These are phyloP conservation scores for Nicotiana tabacum DNA, from an alignment of 257 asterid species.

Conservation along the genomic window DNA sequence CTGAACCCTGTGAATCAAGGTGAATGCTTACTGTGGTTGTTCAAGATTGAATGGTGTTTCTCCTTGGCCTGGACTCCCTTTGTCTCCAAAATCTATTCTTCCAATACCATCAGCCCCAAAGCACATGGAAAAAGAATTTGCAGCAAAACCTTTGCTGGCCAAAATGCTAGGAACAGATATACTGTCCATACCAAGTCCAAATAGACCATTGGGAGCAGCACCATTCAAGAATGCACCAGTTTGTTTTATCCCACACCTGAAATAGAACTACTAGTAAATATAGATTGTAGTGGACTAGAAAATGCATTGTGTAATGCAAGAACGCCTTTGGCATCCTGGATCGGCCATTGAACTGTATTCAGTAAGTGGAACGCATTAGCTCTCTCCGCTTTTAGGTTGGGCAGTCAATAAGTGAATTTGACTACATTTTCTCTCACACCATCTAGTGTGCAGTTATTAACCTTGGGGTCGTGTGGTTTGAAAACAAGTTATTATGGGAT, in stretches of 20 bases:
- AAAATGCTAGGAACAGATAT: constrained; percentile 72
- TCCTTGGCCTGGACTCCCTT: constrained; percentile 56
- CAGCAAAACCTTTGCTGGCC: constrained; percentile 65
- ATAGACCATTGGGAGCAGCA: constrained; percentile 86
- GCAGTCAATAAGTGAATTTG: no score
- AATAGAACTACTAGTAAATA: not conserved
- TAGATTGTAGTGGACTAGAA: not conserved
- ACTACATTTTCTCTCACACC: not conserved
- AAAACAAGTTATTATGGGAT: no score
- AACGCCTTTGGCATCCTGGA: not conserved
- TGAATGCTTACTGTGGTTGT: constrained; percentile 45
- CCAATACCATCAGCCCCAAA: constrained; percentile 74
- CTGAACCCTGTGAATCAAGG: not conserved
- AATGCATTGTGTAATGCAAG: not conserved
- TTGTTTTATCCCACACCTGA: constrained; percentile 84
- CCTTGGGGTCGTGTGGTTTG: no score
- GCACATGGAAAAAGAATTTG: constrained; percentile 93
- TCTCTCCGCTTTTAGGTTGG: not conserved
- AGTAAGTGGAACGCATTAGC: not conserved
- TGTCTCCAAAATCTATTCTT: constrained; percentile 83
- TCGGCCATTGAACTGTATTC: not conserved
- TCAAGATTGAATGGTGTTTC: constrained; percentile 61
- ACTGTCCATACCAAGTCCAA: constrained; percentile 76
- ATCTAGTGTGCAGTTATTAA: not conserved
- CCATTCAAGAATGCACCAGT: constrained; percentile 78